A percentile compares a stretch with the other conserved stretches of the same genome.
Evolutionary conservation across 352 stramenopile species (phyloP).

Genomic region (Phytopythium mirpurense): DNA sequence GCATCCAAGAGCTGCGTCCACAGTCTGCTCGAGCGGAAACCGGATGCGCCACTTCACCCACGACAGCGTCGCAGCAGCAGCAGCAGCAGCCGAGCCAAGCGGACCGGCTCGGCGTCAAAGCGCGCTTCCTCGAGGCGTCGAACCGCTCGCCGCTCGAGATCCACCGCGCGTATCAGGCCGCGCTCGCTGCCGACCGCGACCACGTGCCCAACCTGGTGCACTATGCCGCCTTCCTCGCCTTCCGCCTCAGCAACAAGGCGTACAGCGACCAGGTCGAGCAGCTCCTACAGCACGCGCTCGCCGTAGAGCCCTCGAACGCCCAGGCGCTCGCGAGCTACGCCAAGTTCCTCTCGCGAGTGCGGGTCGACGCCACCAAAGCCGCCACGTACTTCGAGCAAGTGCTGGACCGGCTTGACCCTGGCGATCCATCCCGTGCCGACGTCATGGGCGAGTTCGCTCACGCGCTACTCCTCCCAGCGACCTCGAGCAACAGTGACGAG

Average conservation of each 20-base stretch:
- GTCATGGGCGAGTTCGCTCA: neutral
- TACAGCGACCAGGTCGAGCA: constrained; percentile 15
- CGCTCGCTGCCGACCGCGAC: constrained; percentile 17
- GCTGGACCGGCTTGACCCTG: neutral
- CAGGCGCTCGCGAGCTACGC: constrained; percentile 26
- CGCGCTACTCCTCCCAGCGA: neutral
- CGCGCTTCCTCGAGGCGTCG: constrained; percentile 31
- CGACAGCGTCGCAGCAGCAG: neutral
- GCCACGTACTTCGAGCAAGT: neutral
- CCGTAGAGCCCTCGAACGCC: constrained; percentile 11
- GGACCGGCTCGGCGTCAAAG: constrained; percentile 40
- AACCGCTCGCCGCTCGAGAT: constrained; percentile 18
- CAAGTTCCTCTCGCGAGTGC: constrained; percentile 24
- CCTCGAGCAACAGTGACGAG: neutral
- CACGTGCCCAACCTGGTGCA: constrained; percentile 30
- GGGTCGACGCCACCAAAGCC: constrained; percentile 6
- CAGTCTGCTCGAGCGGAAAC: neutral
- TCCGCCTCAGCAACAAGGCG: constrained; percentile 5
- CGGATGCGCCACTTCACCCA: too few species aligned
- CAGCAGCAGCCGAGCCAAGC: constrained; percentile 15
- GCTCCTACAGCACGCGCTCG: constrained; percentile 22
- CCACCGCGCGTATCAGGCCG: constrained; percentile 24
- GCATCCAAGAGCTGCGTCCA: neutral
- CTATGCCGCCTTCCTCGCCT: constrained; percentile 37
- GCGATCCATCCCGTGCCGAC: neutral